Conservation (phyloP, 2,329 filamentous ascomycete genomes). For the Acrodontium crateriforme region DNA sequence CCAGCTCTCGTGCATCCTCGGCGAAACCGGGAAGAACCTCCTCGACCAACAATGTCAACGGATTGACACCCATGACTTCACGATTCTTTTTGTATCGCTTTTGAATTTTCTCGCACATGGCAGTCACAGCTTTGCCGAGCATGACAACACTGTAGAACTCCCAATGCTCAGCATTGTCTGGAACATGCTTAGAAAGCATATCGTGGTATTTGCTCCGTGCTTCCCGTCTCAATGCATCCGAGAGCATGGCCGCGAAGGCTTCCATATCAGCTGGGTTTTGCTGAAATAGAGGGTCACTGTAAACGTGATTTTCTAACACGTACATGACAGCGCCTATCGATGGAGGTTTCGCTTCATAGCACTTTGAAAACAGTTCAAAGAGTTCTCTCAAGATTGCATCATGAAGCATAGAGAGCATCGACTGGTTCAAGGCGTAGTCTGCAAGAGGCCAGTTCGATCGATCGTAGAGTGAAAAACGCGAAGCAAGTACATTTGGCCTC, state of each 20-base stretch:
- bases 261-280: conserved; percentile 55
- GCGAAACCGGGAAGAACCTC: conserved; percentile 84
- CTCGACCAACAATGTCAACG: conserved; percentile 58
- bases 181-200: conserved; percentile 67
- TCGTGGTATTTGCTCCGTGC: conserved; percentile 68
- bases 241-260: conserved; percentile 58
- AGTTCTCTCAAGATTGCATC: conserved; percentile 76
- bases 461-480: conserved; percentile 32
- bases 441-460: conserved; percentile 36
- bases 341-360: conserved; percentile 78
- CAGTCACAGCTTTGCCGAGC: conserved; percentile 73
- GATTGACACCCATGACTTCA: conserved; percentile 66
- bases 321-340: conserved; percentile 67
- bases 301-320: conserved; percentile 69
- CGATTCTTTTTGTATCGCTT: conserved; percentile 84
- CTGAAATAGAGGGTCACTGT: conserved; percentile 61
- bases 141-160: conserved; percentile 83
- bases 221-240: conserved; percentile 57
- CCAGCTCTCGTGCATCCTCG: conserved; percentile 72
- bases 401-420: conserved; percentile 59
- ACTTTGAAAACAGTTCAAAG: conserved; percentile 73
- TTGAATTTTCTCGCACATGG: conserved; percentile 73
- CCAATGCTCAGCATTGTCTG: conserved; percentile 69
- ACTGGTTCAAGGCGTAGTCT: conserved; percentile 50
- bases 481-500: conserved; percentile 39